Evolutionary conservation across 2,329 filamentous ascomycete species (phyloP).

Genomic region (Endoconidiophora polonica): DNA sequence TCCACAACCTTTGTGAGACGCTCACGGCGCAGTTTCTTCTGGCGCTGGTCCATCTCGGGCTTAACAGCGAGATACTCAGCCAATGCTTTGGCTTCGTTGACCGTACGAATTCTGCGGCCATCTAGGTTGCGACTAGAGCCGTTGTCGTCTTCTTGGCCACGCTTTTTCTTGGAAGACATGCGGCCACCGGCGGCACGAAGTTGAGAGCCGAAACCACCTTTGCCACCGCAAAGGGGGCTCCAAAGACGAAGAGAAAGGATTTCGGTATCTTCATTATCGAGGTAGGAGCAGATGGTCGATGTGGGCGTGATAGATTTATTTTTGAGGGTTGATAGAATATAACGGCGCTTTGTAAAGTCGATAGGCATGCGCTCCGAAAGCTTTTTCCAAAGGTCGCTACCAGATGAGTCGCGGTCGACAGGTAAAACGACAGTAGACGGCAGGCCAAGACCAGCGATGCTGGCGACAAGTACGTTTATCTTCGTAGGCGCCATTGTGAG

Average conservation of each 20-base stretch:
- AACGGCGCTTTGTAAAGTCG: conserved; percentile 28
- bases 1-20: conserved; percentile 83
- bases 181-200: conserved; percentile 90
- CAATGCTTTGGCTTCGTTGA: conserved; percentile 86
- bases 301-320: conserved; percentile 50
- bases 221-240: conserved; percentile 71
- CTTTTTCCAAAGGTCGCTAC: conserved; percentile 48
- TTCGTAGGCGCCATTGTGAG: conserved; percentile 35
- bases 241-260: conserved; percentile 73
- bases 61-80: conserved; percentile 92
- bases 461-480: conserved; percentile 71
- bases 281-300: conserved; percentile 44
- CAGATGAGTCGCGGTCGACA: conserved; percentile 44
- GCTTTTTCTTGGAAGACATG: conserved; percentile 92
- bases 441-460: conserved; percentile 66
- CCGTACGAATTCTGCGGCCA: conserved; percentile 73
- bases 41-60: conserved; percentile 89
- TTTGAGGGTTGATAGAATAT: conserved; percentile 68
- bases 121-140: conserved; percentile 88
- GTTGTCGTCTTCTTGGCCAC: conserved; percentile 65
- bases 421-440: conserved; percentile 72
- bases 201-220: conserved; percentile 95
- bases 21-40: conserved; percentile 70
- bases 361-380: conserved; percentile 46
- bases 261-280: conserved; percentile 39